These are phyloP conservation scores for Diaporthe amygdali DNA, from an alignment of 2,329 filamentous ascomycete genomes.

Conservation along the genomic window DNA sequence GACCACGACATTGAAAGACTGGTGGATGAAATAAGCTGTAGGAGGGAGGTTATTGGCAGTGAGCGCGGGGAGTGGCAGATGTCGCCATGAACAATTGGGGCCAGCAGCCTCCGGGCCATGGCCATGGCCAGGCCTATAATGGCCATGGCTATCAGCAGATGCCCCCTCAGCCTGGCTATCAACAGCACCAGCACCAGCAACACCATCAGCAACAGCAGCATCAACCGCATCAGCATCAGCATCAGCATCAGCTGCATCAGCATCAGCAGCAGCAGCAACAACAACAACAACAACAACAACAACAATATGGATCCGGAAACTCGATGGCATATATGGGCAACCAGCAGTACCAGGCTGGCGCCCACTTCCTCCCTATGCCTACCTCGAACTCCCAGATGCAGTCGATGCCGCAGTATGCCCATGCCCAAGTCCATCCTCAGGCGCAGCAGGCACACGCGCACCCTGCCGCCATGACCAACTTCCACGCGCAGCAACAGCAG, in stretches of 20 bases:
- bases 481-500: slow-evolving; percentile 30
- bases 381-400: slow-evolving; percentile 33
- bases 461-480: slow-evolving; percentile 31
- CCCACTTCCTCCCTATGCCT: slow-evolving; percentile 27
- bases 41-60: background rate
- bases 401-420: slow-evolving; percentile 29
- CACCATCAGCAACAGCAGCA: slow-evolving; percentile 30
- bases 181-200: slow-evolving; percentile 28
- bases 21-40: background rate
- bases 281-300: slow-evolving; percentile 32
- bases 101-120: slow-evolving; percentile 22
- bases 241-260: slow-evolving; percentile 34
- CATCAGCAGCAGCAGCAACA: slow-evolving; percentile 35
- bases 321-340: slow-evolving; percentile 25
- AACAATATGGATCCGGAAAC: slow-evolving; percentile 27
- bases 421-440: slow-evolving; percentile 32
- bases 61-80: slow-evolving; percentile 14
- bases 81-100: slow-evolving; percentile 27
- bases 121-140: slow-evolving; percentile 23
- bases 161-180: slow-evolving; percentile 25
- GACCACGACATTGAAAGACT: background rate
- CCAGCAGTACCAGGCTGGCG: slow-evolving; percentile 30
- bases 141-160: slow-evolving; percentile 24
- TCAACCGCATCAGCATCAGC: slow-evolving; percentile 22
- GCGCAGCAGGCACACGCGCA: slow-evolving; percentile 33